Percentiles rank a stretch among this genome's conserved stretches.
These are phyloP conservation scores for Microdochium nivale DNA, from an alignment of 2,329 filamentous ascomycete genomes.

Conservation along the genomic window DNA sequence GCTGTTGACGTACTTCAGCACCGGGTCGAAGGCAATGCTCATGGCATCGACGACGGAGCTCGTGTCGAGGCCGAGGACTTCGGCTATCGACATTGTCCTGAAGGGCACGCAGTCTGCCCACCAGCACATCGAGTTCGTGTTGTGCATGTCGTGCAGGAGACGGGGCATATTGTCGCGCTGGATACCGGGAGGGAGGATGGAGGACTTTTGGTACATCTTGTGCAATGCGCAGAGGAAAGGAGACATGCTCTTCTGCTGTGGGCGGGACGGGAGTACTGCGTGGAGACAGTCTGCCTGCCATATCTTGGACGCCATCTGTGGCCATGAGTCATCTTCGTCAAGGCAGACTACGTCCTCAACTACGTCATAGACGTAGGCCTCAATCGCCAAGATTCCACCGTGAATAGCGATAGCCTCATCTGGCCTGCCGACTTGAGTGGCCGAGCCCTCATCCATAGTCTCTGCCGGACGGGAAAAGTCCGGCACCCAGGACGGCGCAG, in stretches of 20 bases:
- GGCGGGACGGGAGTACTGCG: background rate
- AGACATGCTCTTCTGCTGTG: background rate
- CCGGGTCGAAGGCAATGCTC: background rate
- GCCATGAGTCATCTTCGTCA: background rate
- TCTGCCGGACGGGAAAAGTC: background rate
- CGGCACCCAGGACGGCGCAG: background rate
- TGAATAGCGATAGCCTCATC: background rate
- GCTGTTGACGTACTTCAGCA: background rate
- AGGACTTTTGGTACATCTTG: background rate
- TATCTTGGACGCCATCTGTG: background rate
- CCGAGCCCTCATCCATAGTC: background rate
- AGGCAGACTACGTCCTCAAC: background rate
- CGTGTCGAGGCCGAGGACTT: background rate
- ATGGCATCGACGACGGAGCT: background rate
- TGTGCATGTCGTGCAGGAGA: background rate
- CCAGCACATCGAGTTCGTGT: background rate
- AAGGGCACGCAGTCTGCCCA: background rate
- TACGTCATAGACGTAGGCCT: background rate
- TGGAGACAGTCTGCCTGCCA: background rate
- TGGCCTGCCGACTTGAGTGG: background rate
- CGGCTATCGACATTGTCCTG: background rate
- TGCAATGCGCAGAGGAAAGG: background rate
- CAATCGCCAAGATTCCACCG: background rate
- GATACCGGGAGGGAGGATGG: background rate
- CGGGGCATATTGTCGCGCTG: background rate